Base-by-base conservation (phyloP, 2,329 filamentous ascomycete species). In the Elsinoe fawcettii region DNA sequence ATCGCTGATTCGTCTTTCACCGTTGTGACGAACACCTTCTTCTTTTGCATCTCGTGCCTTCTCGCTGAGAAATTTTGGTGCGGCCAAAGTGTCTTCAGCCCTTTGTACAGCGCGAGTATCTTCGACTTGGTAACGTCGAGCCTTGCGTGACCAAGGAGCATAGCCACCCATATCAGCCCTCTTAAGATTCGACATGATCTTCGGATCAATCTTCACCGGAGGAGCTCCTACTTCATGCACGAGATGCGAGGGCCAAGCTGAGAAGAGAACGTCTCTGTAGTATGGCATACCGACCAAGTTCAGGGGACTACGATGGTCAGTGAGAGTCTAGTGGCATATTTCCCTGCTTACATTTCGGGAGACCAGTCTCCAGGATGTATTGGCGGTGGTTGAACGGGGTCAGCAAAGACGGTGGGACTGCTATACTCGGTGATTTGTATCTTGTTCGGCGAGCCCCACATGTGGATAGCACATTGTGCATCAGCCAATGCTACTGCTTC, bases 31-130 rank as follows among this genome's bases (percentile, higher is more conserved):
- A 67, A 71, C 12, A n/a, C 77, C 75, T 18, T 79, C 77, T 60
- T 91, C 86, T 43, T 64, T 59, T 16, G 79, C 77, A 60, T 91
- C 87, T 47, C 66, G 61, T 4, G 89, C 87, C 71, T 95, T 95
- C 68, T 99, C 92, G 69, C 93, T 97, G 56, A 99, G 73, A 67
- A 99, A 97, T 65, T 92, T 96, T 2, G 93, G 93, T 1, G 89
- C 85, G 81, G 84, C 63, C 82, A 84, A 63, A 65, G 85, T 79
- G 43, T 83, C 80, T 39, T 81, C 78, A 0, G 77, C 73, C 51
- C 82, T 84, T 56, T 85, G 67, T 30, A 71, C 80, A 34, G 77
- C 68, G 77, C 66, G 65, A 5, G 66, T 66, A 44, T 70, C 62
- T 32, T 67, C 88, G 1, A 87, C 80, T 68, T 97, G 90, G 65